Evolutionary conservation across 2,329 filamentous ascomycete species (phyloP).

Genomic region (Alternaria sp.): DNA sequence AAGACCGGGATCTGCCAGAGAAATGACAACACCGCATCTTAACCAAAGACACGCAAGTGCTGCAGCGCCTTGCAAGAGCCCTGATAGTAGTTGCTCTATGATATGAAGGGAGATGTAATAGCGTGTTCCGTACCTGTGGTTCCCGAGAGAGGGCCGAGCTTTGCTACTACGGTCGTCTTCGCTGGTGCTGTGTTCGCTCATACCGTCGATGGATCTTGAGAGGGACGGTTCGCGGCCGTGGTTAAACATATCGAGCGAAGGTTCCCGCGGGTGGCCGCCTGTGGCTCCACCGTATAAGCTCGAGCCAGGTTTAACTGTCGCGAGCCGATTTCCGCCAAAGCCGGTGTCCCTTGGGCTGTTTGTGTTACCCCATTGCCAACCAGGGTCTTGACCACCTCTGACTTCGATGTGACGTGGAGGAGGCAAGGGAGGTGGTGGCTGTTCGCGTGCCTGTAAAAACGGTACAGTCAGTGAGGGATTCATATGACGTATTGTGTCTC

Average conservation of each 20-base stretch:
- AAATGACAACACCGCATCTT: not conserved
- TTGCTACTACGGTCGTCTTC: conserved; percentile 47
- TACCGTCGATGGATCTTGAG: conserved; percentile 45
- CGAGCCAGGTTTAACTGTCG: conserved; percentile 55
- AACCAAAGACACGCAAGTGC: not conserved
- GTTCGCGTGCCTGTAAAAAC: conserved; percentile 51
- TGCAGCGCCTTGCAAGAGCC: not conserved
- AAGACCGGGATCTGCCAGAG: not conserved
- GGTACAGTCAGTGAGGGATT: conserved; percentile 3
- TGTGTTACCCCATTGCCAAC: conserved; percentile 68
- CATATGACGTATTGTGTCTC: not conserved
- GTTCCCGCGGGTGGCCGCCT: conserved; percentile 31
- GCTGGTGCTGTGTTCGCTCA: conserved; percentile 43
- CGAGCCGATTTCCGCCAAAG: conserved; percentile 54
- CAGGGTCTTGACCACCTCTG: conserved; percentile 64
- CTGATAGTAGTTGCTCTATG: not conserved
- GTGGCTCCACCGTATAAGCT: conserved; percentile 51
- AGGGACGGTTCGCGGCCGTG: conserved; percentile 50
- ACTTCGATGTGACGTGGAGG: conserved; percentile 66
- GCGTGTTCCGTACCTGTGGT: conserved; percentile 49
- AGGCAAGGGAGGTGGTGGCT: conserved; percentile 68
- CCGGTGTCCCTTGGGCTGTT: conserved; percentile 59
- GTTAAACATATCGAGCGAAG: conserved; percentile 38
- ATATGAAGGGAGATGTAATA: not conserved
- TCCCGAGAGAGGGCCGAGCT: conserved; percentile 46